Evolutionary conservation across 768 basidiomycete genomes (phyloP), one percentile per base, ranked within the genome.

Genomic region (Boletus coccyginus): DNA sequence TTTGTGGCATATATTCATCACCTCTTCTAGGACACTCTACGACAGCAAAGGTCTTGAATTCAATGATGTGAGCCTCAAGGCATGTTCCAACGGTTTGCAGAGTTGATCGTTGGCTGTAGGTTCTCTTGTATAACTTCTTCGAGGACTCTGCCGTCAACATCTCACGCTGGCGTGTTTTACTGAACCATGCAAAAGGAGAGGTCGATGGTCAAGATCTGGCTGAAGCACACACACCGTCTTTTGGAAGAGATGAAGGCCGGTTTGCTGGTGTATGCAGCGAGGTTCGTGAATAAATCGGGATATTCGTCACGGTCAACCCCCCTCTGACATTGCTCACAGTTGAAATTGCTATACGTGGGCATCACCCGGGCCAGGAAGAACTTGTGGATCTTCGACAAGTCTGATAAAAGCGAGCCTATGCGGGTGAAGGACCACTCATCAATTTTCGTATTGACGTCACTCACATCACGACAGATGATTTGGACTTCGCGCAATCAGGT

Each of bases 41-140:
- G 69, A 70, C 21, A 70, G 70, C 61, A 70, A 72, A 31, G 69
- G 71, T 16, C 60, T 72, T 1, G 62, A 66, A 57, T 66, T 63
- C 40, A 56, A 64, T 36, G 64, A 67, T 12, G 62, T 61, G 47
- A 55, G 63, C 7, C 7, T 32, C 7, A 12, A 7, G 4, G 10
- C 9, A 7, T n/a, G 29, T 47, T 17, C 6, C 1, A 13, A 35
- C 4, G 7, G 6, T 9, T 3, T 32, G 27, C 3, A 33, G 1
- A 57, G 54, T 48, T 60, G 19, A 59, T 35, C 10, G 3, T 29
- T 19, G 11, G 19, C 40, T 43, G 1, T 52, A 89, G 87, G 87
- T 91, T 5, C 74, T 91, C 4, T 62, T 91, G 12, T 90, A 85
- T 62, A 84, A 91, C 58, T 90, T 90, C 69, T 91, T 90, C 61